Evolutionary conservation across 768 basidiomycete genomes (phyloP).

Genomic region (Trametes elegans): DNA sequence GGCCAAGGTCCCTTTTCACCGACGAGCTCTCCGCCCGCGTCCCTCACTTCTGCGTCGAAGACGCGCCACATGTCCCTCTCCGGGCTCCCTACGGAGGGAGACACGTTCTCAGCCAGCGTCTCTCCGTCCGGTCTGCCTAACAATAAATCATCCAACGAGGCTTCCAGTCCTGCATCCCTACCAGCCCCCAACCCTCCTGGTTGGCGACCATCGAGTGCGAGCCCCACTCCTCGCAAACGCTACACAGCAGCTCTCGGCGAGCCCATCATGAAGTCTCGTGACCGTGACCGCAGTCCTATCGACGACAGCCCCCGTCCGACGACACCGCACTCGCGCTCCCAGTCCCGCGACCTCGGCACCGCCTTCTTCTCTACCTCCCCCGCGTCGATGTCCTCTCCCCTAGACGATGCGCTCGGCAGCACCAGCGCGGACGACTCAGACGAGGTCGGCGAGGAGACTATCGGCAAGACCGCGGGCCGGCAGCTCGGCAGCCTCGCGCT

Average conservation of each 20-base stretch:
- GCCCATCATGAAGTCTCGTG: slow-evolving; percentile 46
- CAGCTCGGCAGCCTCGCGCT: slow-evolving; percentile 26
- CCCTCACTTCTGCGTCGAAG: slow-evolving; percentile 26
- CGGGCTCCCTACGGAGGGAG: slow-evolving; percentile 36
- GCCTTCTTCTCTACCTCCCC: slow-evolving; percentile 44
- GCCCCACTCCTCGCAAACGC: slow-evolving; percentile 68
- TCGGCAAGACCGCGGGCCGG: slow-evolving; percentile 50
- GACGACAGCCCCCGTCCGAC: slow-evolving; percentile 28
- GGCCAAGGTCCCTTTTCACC: slow-evolving; percentile 47
- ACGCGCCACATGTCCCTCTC: slow-evolving; percentile 49
- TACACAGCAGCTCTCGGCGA: slow-evolving; percentile 85
- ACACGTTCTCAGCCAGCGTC: slow-evolving; percentile 11
- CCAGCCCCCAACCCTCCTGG: slow-evolving; percentile 42
- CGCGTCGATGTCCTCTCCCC: slow-evolving; percentile 22
- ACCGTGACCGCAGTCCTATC: slow-evolving; percentile 28
- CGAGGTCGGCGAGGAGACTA: slow-evolving; percentile 49
- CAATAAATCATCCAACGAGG: slow-evolving; percentile 15
- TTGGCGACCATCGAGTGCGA: slow-evolving; percentile 54
- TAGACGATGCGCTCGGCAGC: slow-evolving; percentile 18
- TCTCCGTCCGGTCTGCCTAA: slow-evolving; percentile 27
- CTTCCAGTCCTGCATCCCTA: slow-evolving; percentile 29
- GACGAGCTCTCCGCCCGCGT: slow-evolving; percentile 47
- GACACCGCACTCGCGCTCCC: slow-evolving; percentile 20
- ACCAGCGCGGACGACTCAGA: slow-evolving; percentile 34
- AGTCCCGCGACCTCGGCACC: slow-evolving; percentile 36